Evolutionary conservation across 768 basidiomycete genomes (phyloP).

Genomic region (Boletus coccyginus): DNA sequence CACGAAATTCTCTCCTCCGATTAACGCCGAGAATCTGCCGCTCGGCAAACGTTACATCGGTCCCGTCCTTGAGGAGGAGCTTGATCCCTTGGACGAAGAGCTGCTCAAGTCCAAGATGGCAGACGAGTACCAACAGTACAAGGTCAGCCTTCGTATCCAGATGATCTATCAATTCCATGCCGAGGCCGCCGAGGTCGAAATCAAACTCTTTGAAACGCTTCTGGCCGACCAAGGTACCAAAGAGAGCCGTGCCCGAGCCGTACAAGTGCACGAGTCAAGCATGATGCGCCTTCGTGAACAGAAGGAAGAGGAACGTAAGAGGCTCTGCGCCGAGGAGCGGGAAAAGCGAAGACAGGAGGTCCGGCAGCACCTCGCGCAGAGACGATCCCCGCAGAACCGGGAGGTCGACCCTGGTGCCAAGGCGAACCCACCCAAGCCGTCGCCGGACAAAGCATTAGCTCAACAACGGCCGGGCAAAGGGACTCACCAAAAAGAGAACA

Average conservation of each 20-base stretch:
- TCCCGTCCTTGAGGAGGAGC: slow-evolving; percentile 30
- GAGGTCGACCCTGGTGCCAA: slow-evolving; percentile 17
- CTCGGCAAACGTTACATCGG: slow-evolving; percentile 34
- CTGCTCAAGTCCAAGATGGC: slow-evolving; percentile 34
- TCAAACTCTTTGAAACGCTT: slow-evolving; percentile 29
- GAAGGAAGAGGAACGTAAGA: slow-evolving; percentile 32
- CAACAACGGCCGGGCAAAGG: slow-evolving; percentile 16
- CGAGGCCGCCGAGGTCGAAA: slow-evolving; percentile 29
- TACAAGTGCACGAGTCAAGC: slow-evolving; percentile 32
- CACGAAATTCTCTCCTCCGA: slow-evolving; percentile 27
- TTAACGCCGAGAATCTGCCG: slow-evolving; percentile 15
- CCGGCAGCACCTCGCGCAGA: slow-evolving; percentile 18
- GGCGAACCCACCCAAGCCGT: slow-evolving; percentile 7
- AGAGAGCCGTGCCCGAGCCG: slow-evolving; percentile 26
- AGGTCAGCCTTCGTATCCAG: slow-evolving; percentile 32
- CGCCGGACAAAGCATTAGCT: slow-evolving; percentile 13
- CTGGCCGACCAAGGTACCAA: slow-evolving; percentile 27
- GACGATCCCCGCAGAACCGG: slow-evolving; percentile 14
- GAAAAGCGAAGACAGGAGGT: slow-evolving; percentile 25
- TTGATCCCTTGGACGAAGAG: slow-evolving; percentile 26
- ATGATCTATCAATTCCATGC: slow-evolving; percentile 34
- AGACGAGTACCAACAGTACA: slow-evolving; percentile 30
- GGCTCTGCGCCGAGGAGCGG: slow-evolving; percentile 27
- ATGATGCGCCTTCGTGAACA: slow-evolving; percentile 34
- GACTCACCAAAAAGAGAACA: slow-evolving; percentile 28